These are phyloP conservation scores for Lotmaria passim DNA, from an alignment of 208 protist species.

Conservation along the genomic window DNA sequence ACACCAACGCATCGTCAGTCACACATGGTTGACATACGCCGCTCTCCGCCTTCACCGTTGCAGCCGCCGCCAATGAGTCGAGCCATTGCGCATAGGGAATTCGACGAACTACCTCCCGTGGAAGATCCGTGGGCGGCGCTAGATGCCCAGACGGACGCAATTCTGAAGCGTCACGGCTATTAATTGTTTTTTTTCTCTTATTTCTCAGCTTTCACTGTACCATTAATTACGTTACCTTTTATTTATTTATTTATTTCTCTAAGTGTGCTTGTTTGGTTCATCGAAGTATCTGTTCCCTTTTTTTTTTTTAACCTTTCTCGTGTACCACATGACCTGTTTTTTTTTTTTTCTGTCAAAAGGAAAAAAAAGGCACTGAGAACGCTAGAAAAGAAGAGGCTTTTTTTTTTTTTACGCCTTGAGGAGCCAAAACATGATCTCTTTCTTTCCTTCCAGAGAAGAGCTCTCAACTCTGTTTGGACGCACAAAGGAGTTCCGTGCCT, in stretches of 20 bases:
- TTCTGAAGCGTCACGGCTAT: constrained; percentile 40
- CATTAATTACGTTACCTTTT: background rate
- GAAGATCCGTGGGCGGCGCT: constrained; percentile 61
- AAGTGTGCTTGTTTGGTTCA: background rate
- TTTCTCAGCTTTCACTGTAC: background rate
- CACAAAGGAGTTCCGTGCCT: too few relatives aligned
- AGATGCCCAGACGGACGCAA: constrained; percentile 64
- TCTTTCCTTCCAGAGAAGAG: background rate
- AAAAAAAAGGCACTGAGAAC: constrained; percentile 5
- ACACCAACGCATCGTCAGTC: constrained; percentile 16
- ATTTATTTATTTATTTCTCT: background rate
- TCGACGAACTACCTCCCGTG: constrained; percentile 21
- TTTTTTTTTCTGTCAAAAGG: background rate
- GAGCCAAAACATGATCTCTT: background rate
- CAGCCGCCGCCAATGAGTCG: background rate
- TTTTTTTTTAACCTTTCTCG: background rate
- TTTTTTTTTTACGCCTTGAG: background rate
- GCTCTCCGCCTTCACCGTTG: background rate
- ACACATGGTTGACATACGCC: background rate
- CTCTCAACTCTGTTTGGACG: too few relatives aligned
- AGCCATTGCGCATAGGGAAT: background rate
- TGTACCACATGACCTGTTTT: constrained; percentile 4
- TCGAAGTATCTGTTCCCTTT: background rate
- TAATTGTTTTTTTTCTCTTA: constrained; percentile 1
- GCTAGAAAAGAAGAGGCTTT: constrained; percentile 11